These are phyloP conservation scores for Intubia oerlemansii DNA, from an alignment of 2,329 filamentous ascomycete species.

Conservation along the genomic window DNA sequence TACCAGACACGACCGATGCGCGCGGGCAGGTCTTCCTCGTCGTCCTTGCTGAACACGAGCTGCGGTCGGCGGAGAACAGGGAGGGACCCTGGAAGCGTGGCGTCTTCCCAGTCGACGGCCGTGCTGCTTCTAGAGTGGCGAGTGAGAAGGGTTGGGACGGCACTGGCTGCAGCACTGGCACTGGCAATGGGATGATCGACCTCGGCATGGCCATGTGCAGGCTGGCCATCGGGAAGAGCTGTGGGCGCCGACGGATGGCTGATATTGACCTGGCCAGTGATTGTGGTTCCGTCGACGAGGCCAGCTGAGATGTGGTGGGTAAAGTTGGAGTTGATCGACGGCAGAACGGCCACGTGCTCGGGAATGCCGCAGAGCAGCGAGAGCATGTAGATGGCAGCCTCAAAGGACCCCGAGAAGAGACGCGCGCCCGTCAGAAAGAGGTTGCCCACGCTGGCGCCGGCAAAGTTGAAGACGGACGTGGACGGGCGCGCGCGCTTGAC, in stretches of 20 bases:
- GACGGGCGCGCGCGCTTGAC: slow-evolving; percentile 49
- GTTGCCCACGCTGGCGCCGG: slow-evolving; percentile 56
- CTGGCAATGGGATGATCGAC: not conserved
- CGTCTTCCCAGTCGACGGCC: slow-evolving; percentile 54
- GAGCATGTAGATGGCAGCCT: slow-evolving; percentile 78
- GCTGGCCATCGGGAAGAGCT: slow-evolving; percentile 17
- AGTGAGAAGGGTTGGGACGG: too few species aligned
- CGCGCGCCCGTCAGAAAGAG: slow-evolving; percentile 67
- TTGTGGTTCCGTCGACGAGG: slow-evolving; percentile 51
- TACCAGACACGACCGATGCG: slow-evolving; percentile 80
- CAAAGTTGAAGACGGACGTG: slow-evolving; percentile 56
- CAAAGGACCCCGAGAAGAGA: slow-evolving; percentile 80
- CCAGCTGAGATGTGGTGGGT: slow-evolving; percentile 83
- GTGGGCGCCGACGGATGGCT: slow-evolving; percentile 59
- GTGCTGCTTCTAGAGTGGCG: slow-evolving; percentile 17
- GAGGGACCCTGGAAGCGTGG: slow-evolving; percentile 61
- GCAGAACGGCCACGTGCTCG: slow-evolving; percentile 54
- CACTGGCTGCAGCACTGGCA: too few species aligned
- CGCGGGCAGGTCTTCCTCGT: slow-evolving; percentile 53
- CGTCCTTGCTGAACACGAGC: slow-evolving; percentile 59
- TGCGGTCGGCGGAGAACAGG: slow-evolving; percentile 62
- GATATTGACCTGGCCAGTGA: slow-evolving; percentile 84
- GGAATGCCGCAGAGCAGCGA: slow-evolving; percentile 75
- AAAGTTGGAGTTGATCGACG: slow-evolving; percentile 87
- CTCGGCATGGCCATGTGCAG: slow-evolving; percentile 2